These are phyloP conservation scores for Spizellomyces sp. DNA, from an alignment of 192 early-diverging fungal genomes.

Conservation along the genomic window DNA sequence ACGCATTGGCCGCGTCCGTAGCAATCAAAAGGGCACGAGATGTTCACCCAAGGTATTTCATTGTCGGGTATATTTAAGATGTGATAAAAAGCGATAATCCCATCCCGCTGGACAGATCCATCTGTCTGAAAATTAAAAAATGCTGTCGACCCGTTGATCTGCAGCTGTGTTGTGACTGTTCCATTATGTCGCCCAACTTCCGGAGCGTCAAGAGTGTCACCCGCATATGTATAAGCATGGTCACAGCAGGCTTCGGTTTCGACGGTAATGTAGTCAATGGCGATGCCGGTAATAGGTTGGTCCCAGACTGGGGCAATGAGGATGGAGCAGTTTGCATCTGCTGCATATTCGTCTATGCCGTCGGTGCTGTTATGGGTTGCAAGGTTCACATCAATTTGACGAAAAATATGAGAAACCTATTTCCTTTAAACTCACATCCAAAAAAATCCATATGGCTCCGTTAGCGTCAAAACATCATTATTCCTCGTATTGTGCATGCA, in stretches of 20 bases:
- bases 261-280: constrained; percentile 16
- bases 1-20: constrained; percentile 21
- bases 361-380: constrained; percentile 6
- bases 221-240: constrained; percentile 10
- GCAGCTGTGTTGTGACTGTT: background rate
- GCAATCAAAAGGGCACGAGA: constrained; percentile 30
- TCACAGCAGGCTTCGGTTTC: constrained; percentile 33
- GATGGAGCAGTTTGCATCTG: constrained; percentile 15
- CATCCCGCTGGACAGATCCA: constrained; percentile 27
- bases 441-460: constrained; percentile 28
- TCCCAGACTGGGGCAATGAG: constrained; percentile 18
- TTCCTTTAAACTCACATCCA: constrained; percentile 21
- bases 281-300: constrained; percentile 6
- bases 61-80: background rate
- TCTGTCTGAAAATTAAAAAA: constrained; percentile 22
- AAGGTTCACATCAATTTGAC: background rate
- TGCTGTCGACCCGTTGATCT: background rate
- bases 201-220: background rate
- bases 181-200: background rate
- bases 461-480: constrained; percentile 9
- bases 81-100: constrained; percentile 22
- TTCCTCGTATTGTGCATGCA: constrained; percentile 17
- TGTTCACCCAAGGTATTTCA: background rate
- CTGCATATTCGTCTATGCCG: constrained; percentile 10
- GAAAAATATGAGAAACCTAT: background rate